These are phyloP conservation scores for Wickerhamomyces ciferrii DNA, from an alignment of 805 yeast genomes.

Conservation along the genomic window DNA sequence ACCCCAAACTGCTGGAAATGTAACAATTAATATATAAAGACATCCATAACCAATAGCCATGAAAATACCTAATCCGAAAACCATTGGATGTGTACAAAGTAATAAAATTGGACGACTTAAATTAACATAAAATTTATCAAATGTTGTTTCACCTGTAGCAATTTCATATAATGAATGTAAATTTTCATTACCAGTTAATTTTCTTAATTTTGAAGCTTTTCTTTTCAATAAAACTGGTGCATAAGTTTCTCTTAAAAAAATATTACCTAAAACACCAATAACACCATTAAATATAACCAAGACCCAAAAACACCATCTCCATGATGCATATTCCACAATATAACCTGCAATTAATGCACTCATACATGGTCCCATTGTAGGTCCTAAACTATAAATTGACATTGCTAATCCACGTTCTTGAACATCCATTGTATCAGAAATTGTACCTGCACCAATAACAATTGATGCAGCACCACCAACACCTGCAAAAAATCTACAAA, in stretches of 20 bases:
- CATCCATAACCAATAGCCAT: conserved; percentile 66
- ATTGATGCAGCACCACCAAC: conserved; percentile 64
- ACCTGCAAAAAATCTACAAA: conserved; percentile 60
- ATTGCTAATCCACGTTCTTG: conserved; percentile 48
- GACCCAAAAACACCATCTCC: conserved; percentile 66
- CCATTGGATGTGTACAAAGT: conserved; percentile 55
- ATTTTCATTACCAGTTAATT: conserved; percentile 47
- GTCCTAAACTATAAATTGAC: conserved; percentile 46
- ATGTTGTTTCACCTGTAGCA: conserved; percentile 40
- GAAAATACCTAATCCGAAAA: conserved; percentile 54
- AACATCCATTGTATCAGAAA: conserved; percentile 55
- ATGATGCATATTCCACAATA: conserved; percentile 40
- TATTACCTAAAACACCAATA: conserved; percentile 35
- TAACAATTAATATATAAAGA: conserved; percentile 56
- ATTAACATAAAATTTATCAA: conserved; percentile 32
- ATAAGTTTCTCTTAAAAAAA: conserved; percentile 52
- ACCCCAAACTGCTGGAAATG: conserved; percentile 52
- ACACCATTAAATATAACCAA: conserved; percentile 49
- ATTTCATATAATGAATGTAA: conserved; percentile 59
- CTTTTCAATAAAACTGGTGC: conserved; percentile 44
- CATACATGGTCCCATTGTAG: conserved; percentile 53
- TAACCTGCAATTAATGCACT: conserved; percentile 58
- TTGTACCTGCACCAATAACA: conserved; percentile 64
- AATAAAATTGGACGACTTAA: conserved; percentile 51
- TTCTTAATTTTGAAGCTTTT: conserved; percentile 43